Conservation (phyloP, 768 basidiomycete genomes). For the Pleurotus djamor region DNA sequence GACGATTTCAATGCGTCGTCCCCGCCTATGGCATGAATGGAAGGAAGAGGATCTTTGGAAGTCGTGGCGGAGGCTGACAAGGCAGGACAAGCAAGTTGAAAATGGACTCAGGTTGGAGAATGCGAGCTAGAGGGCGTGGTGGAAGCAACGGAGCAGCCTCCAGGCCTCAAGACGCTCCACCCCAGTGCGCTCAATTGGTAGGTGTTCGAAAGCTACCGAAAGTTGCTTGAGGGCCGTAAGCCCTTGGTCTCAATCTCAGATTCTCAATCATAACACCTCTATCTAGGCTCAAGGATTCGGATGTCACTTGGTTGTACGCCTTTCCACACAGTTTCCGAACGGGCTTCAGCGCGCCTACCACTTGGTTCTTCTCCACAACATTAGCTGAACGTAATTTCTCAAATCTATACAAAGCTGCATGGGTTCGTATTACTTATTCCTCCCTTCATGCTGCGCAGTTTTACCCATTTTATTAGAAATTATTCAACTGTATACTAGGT, state of each 20-base stretch:
- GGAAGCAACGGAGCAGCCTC: slow-evolving; percentile 96
- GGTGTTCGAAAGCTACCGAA: slow-evolving; percentile 20
- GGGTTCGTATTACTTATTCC: no score
- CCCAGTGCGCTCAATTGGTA: slow-evolving; percentile 99
- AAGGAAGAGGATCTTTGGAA: slow-evolving; percentile 98
- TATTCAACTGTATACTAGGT: no score
- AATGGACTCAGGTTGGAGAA: slow-evolving; percentile 96
- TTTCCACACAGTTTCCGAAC: slow-evolving; percentile 90
- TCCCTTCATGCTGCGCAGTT: no score
- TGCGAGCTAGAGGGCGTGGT: slow-evolving; percentile 98
- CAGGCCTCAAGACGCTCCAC: slow-evolving; percentile 89
- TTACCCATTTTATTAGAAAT: no score
- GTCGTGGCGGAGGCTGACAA: slow-evolving; percentile 98
- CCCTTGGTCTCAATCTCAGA: not conserved
- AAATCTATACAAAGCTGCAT: no score
- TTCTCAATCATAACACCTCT: not conserved
- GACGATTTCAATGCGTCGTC: slow-evolving; percentile 84
- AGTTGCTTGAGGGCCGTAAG: no score
- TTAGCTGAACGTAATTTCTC: no score
- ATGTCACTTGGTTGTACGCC: slow-evolving; percentile 99
- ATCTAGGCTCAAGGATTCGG: slow-evolving; percentile 90
- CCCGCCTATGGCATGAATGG: slow-evolving; percentile 91
- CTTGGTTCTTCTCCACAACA: slow-evolving; percentile 17
- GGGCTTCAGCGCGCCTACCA: slow-evolving; percentile 57
- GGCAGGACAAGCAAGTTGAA: slow-evolving; percentile 96